phyloP scores from a whole-genome alignment of 306 rosid species.

The Rosa chinensis region DNA sequence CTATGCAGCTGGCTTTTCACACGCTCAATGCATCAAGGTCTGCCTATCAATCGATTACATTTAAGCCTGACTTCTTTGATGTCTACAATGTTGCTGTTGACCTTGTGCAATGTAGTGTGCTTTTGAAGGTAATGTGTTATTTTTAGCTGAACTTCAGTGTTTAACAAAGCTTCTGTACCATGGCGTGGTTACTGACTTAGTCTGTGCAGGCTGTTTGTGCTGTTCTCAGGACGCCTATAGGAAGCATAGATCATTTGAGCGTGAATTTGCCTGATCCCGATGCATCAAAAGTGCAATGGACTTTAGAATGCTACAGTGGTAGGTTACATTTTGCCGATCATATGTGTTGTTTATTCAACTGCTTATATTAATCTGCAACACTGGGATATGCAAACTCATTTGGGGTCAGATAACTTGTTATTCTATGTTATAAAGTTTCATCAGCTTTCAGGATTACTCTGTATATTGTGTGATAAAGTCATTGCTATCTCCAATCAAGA shows the following conservation, averaged over 20 bases:
- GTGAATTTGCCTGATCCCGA: slow-evolving; percentile 62
- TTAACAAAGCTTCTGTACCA: slow-evolving; percentile 1
- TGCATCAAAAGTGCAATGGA: slow-evolving; percentile 80
- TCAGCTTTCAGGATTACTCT: not conserved
- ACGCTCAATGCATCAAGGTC: slow-evolving; percentile 81
- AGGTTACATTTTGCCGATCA: slow-evolving; percentile 1
- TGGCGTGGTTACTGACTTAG: slow-evolving; percentile 24
- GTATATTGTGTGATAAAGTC: not conserved
- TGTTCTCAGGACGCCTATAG: slow-evolving; percentile 80
- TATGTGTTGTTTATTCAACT: not conserved
- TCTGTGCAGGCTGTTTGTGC: slow-evolving; percentile 76
- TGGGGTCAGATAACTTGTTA: not conserved
- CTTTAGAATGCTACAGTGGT: slow-evolving; percentile 79
- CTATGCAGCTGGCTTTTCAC: slow-evolving; percentile 63
- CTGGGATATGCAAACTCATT: not conserved
- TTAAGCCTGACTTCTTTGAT: slow-evolving; percentile 75
- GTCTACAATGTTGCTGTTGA: slow-evolving; percentile 51
- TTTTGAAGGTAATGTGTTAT: slow-evolving; percentile 56
- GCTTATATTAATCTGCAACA: not conserved
- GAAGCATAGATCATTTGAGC: slow-evolving; percentile 69
- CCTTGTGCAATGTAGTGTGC: slow-evolving; percentile 76
- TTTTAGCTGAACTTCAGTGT: slow-evolving; percentile 4
- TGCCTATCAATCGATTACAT: slow-evolving; percentile 69
- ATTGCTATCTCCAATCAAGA: not conserved
- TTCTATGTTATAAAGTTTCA: not conserved